These are phyloP conservation scores for Taphrina betulina DNA, from an alignment of 1,139 yeast species.

Conservation along the genomic window DNA sequence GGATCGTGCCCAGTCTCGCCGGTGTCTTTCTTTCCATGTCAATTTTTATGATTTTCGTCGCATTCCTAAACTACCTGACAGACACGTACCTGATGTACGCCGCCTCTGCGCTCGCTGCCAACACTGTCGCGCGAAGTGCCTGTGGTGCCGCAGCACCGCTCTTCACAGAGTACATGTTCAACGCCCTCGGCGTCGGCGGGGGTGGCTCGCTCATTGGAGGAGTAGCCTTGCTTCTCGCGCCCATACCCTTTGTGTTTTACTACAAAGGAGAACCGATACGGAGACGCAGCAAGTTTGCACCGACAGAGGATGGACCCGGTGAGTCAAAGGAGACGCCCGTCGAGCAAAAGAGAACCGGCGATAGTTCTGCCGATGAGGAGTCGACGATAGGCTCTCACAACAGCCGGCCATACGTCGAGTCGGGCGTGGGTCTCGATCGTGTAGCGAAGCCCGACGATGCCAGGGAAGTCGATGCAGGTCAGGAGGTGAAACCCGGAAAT, in stretches of 20 bases:
- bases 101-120: conserved; percentile 73
- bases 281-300: conserved; percentile 62
- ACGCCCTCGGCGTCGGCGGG: conserved; percentile 59
- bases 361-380: conserved; percentile 4
- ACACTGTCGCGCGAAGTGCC: conserved; percentile 59
- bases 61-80: conserved; percentile 53
- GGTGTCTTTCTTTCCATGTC: conserved; percentile 37
- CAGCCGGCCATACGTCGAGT: neutral
- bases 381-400: conserved; percentile 1
- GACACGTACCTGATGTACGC: conserved; percentile 56
- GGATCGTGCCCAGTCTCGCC: conserved; percentile 38
- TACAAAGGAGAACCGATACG: conserved; percentile 63
- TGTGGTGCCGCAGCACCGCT: conserved; percentile 68
- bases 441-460: conserved; percentile 15
- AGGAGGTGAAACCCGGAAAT: neutral
- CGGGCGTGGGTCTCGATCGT: conserved; percentile 17
- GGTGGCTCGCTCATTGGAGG: conserved; percentile 61
- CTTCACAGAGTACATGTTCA: conserved; percentile 54
- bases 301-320: conserved; percentile 2
- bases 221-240: conserved; percentile 57
- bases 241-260: conserved; percentile 64
- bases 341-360: neutral
- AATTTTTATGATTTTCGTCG: conserved; percentile 43
- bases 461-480: conserved; percentile 9
- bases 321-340: conserved; percentile 6